Evolutionary conservation across 805 yeast species (phyloP).

Genomic region (Saccharomycopsis sp.): DNA sequence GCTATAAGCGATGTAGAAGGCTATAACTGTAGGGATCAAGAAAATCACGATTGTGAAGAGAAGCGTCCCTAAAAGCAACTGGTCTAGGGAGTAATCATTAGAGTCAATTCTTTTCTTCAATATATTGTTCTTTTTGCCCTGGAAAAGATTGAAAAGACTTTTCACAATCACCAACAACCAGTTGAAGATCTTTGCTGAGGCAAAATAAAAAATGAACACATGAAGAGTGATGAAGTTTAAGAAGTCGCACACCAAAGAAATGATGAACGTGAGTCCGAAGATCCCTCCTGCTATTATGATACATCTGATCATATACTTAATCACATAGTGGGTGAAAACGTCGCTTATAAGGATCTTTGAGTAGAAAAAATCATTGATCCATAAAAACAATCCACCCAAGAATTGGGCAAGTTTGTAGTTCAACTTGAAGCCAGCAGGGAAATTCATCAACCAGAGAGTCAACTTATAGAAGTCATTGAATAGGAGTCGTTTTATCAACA

Average conservation of each 20-base stretch:
- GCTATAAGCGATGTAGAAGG: constrained; percentile 75
- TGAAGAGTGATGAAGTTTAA: constrained; percentile 61
- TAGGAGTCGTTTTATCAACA: constrained; percentile 33
- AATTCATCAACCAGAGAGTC: constrained; percentile 70
- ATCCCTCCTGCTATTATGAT: constrained; percentile 34
- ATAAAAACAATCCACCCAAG: constrained; percentile 76
- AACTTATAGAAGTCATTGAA: constrained; percentile 40
- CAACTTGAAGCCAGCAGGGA: constrained; percentile 91
- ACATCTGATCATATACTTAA: neutral
- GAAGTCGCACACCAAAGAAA: constrained; percentile 62
- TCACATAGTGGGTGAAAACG: constrained; percentile 9
- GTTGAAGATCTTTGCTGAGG: constrained; percentile 70
- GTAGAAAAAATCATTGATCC: constrained; percentile 74
- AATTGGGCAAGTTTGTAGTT: constrained; percentile 81
- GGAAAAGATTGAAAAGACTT: constrained; percentile 75
- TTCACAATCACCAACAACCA: constrained; percentile 63
- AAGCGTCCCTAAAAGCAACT: constrained; percentile 80
- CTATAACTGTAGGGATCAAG: constrained; percentile 78
- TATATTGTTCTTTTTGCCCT: constrained; percentile 84
- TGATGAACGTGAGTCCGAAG: constrained; percentile 62
- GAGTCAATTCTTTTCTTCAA: constrained; percentile 81
- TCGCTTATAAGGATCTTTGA: constrained; percentile 15
- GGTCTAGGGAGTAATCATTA: constrained; percentile 79
- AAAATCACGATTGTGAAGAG: constrained; percentile 74
- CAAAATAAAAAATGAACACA: constrained; percentile 66